phyloP scores from a whole-genome alignment of 2,329 filamentous ascomycete genomes.

The Fusarium bactridioides region DNA sequence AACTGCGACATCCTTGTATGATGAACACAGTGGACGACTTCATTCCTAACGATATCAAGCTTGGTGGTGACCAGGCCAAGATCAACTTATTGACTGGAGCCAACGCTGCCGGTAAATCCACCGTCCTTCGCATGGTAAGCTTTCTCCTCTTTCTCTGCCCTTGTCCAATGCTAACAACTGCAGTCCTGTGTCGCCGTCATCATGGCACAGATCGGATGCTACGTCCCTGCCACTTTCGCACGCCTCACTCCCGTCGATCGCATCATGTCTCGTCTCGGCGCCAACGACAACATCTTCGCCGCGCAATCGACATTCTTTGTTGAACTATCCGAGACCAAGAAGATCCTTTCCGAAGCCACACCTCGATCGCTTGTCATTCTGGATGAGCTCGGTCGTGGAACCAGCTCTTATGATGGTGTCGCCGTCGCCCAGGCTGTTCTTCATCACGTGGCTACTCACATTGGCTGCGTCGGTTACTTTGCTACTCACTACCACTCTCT shows the following conservation, averaged over 20 bases:
- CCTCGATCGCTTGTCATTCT: constrained; percentile 94
- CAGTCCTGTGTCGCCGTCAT: constrained; percentile 95
- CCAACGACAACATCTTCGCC: constrained; percentile 99
- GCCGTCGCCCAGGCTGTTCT: constrained; percentile 96
- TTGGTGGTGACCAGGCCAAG: constrained; percentile 82
- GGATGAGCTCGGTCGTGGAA: constrained; percentile 94
- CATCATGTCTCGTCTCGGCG: constrained; percentile 97
- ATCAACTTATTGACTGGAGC: constrained; percentile 94
- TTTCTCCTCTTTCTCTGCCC: background rate
- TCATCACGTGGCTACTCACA: constrained; percentile 93
- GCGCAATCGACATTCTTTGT: constrained; percentile 99
- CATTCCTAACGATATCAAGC: constrained; percentile 91
- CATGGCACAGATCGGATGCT: constrained; percentile 95
- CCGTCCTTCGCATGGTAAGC: constrained; percentile 88
- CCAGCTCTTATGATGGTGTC: constrained; percentile 94
- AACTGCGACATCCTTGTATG: constrained; percentile 95
- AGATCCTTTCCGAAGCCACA: constrained; percentile 94
- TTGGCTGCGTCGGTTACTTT: constrained; percentile 95
- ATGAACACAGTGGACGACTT: constrained; percentile 89
- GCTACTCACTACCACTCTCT: constrained; percentile 97
- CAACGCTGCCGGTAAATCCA: constrained; percentile 97
- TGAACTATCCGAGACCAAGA: constrained; percentile 96
- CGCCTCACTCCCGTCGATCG: constrained; percentile 90
- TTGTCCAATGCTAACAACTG: constrained; percentile 29
- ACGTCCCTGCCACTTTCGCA: constrained; percentile 84